phyloP scores from a whole-genome alignment of 495 filamentous ascomycete species.

The Friedmanniomyces endolithicus region DNA sequence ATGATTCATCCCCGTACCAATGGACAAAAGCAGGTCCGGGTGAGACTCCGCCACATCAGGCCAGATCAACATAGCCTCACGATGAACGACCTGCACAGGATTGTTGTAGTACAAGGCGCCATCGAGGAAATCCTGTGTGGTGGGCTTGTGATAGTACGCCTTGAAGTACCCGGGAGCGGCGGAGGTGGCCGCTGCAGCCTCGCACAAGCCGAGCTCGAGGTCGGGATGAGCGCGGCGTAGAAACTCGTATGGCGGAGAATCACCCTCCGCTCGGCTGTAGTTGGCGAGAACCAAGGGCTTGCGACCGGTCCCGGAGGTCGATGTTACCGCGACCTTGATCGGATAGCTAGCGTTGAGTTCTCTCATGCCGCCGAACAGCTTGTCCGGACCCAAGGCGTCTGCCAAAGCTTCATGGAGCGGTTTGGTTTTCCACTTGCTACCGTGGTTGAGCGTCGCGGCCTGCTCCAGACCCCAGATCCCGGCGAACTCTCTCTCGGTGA shows the following conservation, averaged over 20 bases:
- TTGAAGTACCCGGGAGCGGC: slow-evolving; percentile 39
- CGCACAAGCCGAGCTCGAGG: slow-evolving; percentile 35
- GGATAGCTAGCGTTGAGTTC: slow-evolving; percentile 19
- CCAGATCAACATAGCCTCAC: slow-evolving; percentile 39
- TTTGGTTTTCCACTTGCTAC: slow-evolving; percentile 14
- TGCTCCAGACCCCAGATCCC: slow-evolving; percentile 26
- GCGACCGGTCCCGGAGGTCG: slow-evolving; percentile 28
- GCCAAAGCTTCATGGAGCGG: neutral
- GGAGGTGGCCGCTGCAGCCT: slow-evolving; percentile 37
- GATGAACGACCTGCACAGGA: slow-evolving; percentile 33
- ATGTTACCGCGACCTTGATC: slow-evolving; percentile 37
- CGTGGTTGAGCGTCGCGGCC: slow-evolving; percentile 28
- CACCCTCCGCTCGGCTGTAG: slow-evolving; percentile 32
- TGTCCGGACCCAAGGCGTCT: neutral
- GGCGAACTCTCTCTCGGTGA: slow-evolving; percentile 28
- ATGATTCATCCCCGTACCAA: slow-evolving; percentile 25
- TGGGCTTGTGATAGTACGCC: slow-evolving; percentile 30
- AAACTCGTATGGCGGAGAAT: slow-evolving; percentile 29
- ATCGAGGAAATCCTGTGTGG: slow-evolving; percentile 31
- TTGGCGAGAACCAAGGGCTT: slow-evolving; percentile 35
- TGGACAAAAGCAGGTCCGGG: slow-evolving; percentile 39
- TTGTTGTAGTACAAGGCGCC: slow-evolving; percentile 38
- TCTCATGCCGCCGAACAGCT: slow-evolving; percentile 19
- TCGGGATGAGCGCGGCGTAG: slow-evolving; percentile 30
- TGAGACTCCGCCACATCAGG: slow-evolving; percentile 23